phyloP scores from a whole-genome alignment of 176 grass and related monocot genomes.

The Rhynchospora tenuis region DNA sequence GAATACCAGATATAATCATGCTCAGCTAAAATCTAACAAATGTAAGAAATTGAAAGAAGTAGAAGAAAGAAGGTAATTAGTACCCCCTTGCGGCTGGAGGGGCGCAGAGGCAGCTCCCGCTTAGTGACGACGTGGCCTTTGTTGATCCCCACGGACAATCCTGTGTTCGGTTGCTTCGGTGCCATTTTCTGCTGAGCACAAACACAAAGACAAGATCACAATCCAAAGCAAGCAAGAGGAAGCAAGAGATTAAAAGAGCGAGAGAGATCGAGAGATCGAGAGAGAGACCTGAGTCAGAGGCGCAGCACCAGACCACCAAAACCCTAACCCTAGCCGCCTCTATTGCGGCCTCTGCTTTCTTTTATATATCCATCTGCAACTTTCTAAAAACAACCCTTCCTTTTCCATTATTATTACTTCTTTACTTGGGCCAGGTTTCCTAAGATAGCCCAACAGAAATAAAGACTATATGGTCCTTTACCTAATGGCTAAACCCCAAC shows the following conservation, averaged over 20 bases:
- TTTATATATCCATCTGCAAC: neutral
- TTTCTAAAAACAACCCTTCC: neutral
- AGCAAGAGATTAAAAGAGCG: neutral
- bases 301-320: neutral
- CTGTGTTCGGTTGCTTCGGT: constrained; percentile 25
- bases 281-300: neutral
- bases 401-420: neutral
- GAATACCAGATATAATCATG: neutral
- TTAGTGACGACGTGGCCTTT: constrained; percentile 39
- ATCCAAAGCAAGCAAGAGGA: neutral
- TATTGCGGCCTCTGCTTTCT: neutral
- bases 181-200: constrained; percentile 21
- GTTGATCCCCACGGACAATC: constrained; percentile 38
- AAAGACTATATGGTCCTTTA: no score
- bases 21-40: neutral
- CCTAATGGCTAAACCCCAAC: no score
- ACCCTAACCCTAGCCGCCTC: constrained; percentile 13
- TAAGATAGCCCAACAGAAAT: no score
- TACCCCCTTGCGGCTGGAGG: constrained; percentile 33
- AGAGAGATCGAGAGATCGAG: neutral
- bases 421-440: neutral
- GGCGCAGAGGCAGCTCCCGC: constrained; percentile 26
- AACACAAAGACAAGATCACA: neutral
- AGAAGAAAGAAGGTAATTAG: neutral
- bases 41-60: neutral